phyloP scores from a whole-genome alignment of 192 early-diverging fungal genomes.

The Entomortierella parvispora region DNA sequence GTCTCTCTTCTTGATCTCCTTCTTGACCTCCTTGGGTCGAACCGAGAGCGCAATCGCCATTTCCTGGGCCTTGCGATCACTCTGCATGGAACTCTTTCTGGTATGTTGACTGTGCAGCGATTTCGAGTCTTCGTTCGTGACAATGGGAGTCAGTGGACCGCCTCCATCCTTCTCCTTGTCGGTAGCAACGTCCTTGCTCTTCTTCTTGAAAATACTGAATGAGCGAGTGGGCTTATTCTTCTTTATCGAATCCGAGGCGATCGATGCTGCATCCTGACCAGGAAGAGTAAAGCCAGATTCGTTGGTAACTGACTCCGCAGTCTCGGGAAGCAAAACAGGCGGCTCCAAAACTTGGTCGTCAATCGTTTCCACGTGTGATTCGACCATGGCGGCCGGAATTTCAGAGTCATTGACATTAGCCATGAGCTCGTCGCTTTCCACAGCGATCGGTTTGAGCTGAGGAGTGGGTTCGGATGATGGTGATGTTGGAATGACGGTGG shows the following conservation, averaged over 20 bases:
- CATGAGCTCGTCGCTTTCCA: too few relatives aligned
- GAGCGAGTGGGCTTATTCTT: slow-evolving; percentile 23
- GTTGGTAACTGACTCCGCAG: not conserved
- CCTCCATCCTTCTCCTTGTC: slow-evolving; percentile 1
- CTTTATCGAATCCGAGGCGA: slow-evolving; percentile 6
- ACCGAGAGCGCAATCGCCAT: slow-evolving; percentile 15
- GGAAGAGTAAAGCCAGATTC: not conserved
- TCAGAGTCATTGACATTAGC: not conserved
- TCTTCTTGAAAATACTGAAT: slow-evolving; percentile 45
- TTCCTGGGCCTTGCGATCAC: slow-evolving; percentile 3
- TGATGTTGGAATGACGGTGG: too few relatives aligned
- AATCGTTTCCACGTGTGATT: too few relatives aligned
- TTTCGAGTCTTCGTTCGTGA: slow-evolving; percentile 31
- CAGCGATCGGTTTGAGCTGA: too few relatives aligned
- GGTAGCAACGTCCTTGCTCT: slow-evolving; percentile 17
- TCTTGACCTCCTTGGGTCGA: slow-evolving; percentile 18
- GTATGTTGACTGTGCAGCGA: slow-evolving; percentile 28
- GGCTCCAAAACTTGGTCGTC: too few relatives aligned
- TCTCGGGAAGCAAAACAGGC: not conserved
- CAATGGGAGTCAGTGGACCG: not conserved
- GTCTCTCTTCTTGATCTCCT: slow-evolving; percentile 21
- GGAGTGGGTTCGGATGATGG: not conserved
- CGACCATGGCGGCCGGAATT: not conserved
- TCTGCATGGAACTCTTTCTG: slow-evolving; percentile 16
- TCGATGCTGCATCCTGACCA: slow-evolving; percentile 10